Base-by-base conservation (phyloP, 805 yeast genomes). In the Saccharomycopsis malanga region DNA sequence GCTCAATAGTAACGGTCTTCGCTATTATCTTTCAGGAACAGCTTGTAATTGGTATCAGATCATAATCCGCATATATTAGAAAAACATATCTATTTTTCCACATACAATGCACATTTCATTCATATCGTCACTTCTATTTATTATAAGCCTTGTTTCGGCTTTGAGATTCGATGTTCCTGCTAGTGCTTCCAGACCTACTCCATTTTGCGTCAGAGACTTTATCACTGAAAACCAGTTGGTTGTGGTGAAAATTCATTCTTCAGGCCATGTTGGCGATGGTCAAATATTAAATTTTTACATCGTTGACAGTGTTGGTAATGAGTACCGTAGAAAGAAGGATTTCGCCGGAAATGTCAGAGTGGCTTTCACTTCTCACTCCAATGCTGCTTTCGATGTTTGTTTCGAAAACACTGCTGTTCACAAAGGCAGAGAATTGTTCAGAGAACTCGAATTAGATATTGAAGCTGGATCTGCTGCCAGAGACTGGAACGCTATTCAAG, bases 381-480 rank as follows among this genome's bases (percentile, higher is more conserved):
- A 82, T 53, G 82, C 91, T 37, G 85, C 95, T 2, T 80, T 93
- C 62, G 98, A 93, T 66, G 77, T 93, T 46, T 93, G 98, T 66
- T 84, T 93, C 67, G 83, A 81, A 51, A 91, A 93, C 65, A 63
- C 70, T 42, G 53, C 56, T 22, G 61, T 63, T 18, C 62, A 61
- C 52, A 63, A 66, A 46, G 73, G 74, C 23, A 68, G 71, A 39
- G 62, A 70, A 25, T 58, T 74, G 56, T 63, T 68, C 51, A 81
- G 98, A 65, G 82, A 82, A 45, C 70, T 93, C 57, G 96, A 88
- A 60, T 71, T 93, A 59, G 97, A 89, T 54, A 82, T 93, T 50
- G 98, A 93, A 65, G 81, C 88, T 53, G 98, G 98, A 38, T 86
- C 97, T 44, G 86, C 88, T 58, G 98, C 98, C 36, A 83, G 98